phyloP scores from a whole-genome alignment of 1,284 basidiomycete species.

The Sporisorium exsertum region DNA sequence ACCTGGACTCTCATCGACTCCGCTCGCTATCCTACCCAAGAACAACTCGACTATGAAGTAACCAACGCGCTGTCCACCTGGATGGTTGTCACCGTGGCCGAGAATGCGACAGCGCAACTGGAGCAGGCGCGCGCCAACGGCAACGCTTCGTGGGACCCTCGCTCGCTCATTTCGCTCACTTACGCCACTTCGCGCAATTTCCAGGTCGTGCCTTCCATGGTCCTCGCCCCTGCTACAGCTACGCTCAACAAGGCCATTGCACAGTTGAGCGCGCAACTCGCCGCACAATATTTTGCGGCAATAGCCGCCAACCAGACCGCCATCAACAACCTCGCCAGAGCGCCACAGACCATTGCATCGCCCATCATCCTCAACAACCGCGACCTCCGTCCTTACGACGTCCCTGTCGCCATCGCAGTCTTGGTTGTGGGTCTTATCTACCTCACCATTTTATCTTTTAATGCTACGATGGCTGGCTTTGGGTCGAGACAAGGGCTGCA shows the following conservation, averaged over 20 bases:
- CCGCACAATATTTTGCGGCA: constrained; percentile 42
- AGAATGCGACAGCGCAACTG: constrained; percentile 48
- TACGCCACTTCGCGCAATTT: constrained; percentile 59
- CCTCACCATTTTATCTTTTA: constrained; percentile 74
- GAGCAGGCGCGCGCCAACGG: constrained; percentile 52
- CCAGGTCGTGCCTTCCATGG: constrained; percentile 40
- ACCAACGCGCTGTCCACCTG: constrained; percentile 41
- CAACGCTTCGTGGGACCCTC: constrained; percentile 56
- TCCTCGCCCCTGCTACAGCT: constrained; percentile 42
- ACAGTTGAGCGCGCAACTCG: constrained; percentile 30
- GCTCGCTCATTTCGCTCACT: constrained; percentile 43
- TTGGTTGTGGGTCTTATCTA: constrained; percentile 83
- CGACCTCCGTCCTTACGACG: constrained; percentile 78
- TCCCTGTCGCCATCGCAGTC: constrained; percentile 79
- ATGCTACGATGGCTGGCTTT: constrained; percentile 57
- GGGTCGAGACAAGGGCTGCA: constrained; percentile 49
- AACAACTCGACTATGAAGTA: constrained; percentile 47
- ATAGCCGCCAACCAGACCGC: constrained; percentile 42
- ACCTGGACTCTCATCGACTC: constrained; percentile 53
- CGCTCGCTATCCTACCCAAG: constrained; percentile 33
- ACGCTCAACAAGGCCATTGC: constrained; percentile 27
- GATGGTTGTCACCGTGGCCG: constrained; percentile 52
- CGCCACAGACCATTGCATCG: constrained; percentile 75
- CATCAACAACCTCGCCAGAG: constrained; percentile 69
- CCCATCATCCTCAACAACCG: constrained; percentile 74